These are phyloP conservation scores for Penicillium brevicompactum DNA, from an alignment of 2,329 filamentous ascomycete species.

Conservation along the genomic window DNA sequence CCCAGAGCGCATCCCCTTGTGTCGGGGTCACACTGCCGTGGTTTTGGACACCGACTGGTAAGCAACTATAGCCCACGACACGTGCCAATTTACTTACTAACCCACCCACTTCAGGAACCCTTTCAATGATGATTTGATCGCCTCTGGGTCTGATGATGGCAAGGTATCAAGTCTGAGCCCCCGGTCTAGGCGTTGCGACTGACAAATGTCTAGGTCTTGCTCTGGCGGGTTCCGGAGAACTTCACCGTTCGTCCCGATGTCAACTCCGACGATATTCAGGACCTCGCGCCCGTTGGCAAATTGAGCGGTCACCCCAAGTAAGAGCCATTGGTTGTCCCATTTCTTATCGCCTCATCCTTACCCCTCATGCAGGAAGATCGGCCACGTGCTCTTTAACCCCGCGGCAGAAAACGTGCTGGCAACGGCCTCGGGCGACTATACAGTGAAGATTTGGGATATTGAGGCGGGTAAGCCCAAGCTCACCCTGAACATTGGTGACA, in stretches of 20 bases:
- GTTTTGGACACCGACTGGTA: slow-evolving; percentile 98
- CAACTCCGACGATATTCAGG: slow-evolving; percentile 71
- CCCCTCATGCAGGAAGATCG: slow-evolving; percentile 73
- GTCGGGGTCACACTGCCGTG: slow-evolving; percentile 91
- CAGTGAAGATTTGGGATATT: slow-evolving; percentile 95
- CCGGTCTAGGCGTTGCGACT: slow-evolving; percentile 17
- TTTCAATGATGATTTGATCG: slow-evolving; percentile 90
- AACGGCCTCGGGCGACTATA: slow-evolving; percentile 91
- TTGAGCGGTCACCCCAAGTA: slow-evolving; percentile 85
- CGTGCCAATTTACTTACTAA: not conserved
- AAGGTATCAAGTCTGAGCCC: slow-evolving; percentile 58
- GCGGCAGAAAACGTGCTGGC: slow-evolving; percentile 93
- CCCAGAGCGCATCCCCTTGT: slow-evolving; percentile 90
- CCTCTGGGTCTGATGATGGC: slow-evolving; percentile 93
- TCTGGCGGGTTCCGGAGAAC: slow-evolving; percentile 90
- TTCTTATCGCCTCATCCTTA: slow-evolving; percentile 24
- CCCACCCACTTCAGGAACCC: slow-evolving; percentile 68
- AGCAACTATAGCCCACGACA: slow-evolving; percentile 28
- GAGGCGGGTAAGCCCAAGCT: slow-evolving; percentile 73
- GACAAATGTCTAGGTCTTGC: slow-evolving; percentile 63
- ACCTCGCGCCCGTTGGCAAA: slow-evolving; percentile 79
- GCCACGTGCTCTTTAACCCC: slow-evolving; percentile 97
- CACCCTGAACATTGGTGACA: slow-evolving; percentile 81
- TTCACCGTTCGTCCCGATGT: slow-evolving; percentile 84
- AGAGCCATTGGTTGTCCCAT: slow-evolving; percentile 20